Base-by-base conservation (phyloP, 257 asterid genomes). In the Lycium ferocissimum region DNA sequence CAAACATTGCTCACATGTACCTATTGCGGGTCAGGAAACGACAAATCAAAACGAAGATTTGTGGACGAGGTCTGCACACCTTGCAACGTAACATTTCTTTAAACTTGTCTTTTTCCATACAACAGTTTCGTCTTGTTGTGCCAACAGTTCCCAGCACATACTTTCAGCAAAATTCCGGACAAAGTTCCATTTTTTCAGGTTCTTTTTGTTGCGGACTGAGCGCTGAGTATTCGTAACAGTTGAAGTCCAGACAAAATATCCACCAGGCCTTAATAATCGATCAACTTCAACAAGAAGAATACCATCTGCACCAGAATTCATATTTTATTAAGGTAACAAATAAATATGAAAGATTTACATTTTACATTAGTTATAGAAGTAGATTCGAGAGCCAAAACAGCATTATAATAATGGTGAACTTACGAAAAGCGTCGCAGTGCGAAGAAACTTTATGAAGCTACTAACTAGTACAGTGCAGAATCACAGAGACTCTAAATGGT, bases 161-260 rank as follows among this genome's bases (percentile, higher is more conserved):
- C 75, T 90, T 90, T 88, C 91, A 43, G 97, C 92, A 84, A 90
- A 88, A 51, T 79, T 81, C 43, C 87, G 95, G 86, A 97, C 95
- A 59, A 94, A 84, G 71, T 93, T 92, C 99, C 98, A 97, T 85
- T 91, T 95, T 89, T 97, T 94, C 84, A 91, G 86, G 89, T 89
- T 95, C 81, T 83, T 95, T 88, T 94, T 97, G 82, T 94, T 92
- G 86, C 92, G 97, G 63, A 92, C 89, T 71, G 89, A 90, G 20
- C 91, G 94, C 86, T 92, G 98, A 85, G 96, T 89, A 90, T 91
- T 96, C 80, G 90, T 92, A 84, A 92, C 86, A 67, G 97, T 97
- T 84, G 96, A 95, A 65, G 99, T 97, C 99, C 99, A 97, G 91
- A 97, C 99, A 89, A 97, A 97, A 86, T 95, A 97, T 86, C 99